Evolutionary conservation across 106 monocot species (phyloP).

Genomic region (Vanilla planifolia): DNA sequence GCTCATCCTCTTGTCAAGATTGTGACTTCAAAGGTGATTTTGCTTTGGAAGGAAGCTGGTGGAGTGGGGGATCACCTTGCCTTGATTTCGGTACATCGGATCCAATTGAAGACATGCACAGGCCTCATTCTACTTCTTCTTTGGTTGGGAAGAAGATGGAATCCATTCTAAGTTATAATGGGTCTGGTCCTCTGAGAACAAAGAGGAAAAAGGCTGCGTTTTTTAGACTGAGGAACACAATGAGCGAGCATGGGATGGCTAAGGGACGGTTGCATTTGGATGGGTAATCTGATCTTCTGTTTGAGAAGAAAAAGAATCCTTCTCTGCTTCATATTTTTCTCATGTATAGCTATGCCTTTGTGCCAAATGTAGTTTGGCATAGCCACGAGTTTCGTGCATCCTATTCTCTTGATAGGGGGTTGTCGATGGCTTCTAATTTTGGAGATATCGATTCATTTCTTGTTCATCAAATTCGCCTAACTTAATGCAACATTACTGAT

Average conservation of each 20-base stretch:
- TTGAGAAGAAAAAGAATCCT: neutral
- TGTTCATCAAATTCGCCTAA: neutral
- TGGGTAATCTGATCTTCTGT: too few species aligned
- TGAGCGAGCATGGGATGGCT: conserved; percentile 64
- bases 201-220: conserved; percentile 33
- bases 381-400: neutral
- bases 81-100: conserved; percentile 45
- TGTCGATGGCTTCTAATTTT: neutral
- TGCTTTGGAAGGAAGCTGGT: conserved; percentile 40
- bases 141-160: conserved; percentile 26
- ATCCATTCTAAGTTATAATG: conserved; percentile 24
- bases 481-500: too few species aligned
- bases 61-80: conserved; percentile 35
- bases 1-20: conserved; percentile 33
- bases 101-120: conserved; percentile 31
- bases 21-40: conserved; percentile 35
- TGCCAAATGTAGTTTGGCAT: neutral
- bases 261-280: conserved; percentile 16
- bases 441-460: conserved; percentile 10
- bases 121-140: conserved; percentile 30
- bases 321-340: neutral
- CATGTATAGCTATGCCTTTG: conserved; percentile 7
- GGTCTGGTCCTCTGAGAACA: conserved; percentile 66
- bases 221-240: conserved; percentile 57
- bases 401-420: neutral